phyloP scores from a whole-genome alignment of 768 basidiomycete species.

The Lactarius akahatsu region DNA sequence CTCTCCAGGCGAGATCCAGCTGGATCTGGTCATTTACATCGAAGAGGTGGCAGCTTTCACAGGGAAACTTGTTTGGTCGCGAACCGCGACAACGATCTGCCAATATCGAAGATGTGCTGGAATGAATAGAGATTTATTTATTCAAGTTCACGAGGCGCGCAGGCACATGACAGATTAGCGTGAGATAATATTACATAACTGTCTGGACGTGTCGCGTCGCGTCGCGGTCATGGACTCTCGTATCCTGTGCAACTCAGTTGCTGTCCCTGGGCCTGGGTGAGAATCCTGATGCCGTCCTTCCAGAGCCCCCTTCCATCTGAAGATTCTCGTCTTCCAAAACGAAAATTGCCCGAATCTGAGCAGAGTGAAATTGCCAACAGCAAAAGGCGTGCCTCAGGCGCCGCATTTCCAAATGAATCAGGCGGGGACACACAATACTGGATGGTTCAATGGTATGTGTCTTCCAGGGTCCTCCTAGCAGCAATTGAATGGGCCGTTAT shows the following conservation, averaged over 20 bases:
- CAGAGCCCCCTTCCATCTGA: conserved; percentile 17
- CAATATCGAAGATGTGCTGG: background rate
- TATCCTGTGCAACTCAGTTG: background rate
- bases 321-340: conserved; percentile 26
- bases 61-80: background rate
- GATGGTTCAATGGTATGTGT: conserved; percentile 74
- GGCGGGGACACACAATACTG: conserved; percentile 49
- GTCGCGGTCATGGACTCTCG: conserved; percentile 6
- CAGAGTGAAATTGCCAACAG: conserved; percentile 17
- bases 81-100: background rate
- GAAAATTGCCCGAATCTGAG: conserved; percentile 31
- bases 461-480: background rate
- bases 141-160: background rate
- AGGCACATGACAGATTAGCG: background rate
- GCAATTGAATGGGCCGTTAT: conserved; percentile 4
- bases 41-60: background rate
- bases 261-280: background rate
- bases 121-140: too few species aligned
- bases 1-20: background rate
- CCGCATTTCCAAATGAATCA: conserved; percentile 13
- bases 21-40: background rate
- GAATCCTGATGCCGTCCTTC: conserved; percentile 24
- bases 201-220: conserved; percentile 23
- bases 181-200: conserved; percentile 9
- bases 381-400: conserved; percentile 31